Conservation (phyloP, 345 rosid species). For the Garcia nutans region DNA sequence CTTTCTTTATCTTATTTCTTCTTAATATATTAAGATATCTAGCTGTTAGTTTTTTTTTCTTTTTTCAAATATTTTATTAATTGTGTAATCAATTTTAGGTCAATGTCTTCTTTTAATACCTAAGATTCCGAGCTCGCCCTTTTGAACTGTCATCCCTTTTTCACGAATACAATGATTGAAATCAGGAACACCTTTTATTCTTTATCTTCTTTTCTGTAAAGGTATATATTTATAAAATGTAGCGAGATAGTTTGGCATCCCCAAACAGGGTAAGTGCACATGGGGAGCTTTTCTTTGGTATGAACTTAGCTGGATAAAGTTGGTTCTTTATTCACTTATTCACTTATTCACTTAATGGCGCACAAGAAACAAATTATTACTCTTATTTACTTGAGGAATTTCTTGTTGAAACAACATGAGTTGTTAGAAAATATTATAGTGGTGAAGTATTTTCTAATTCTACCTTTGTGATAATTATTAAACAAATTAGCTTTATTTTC, state of each 20-base stretch:
- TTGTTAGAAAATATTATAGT: conserved; percentile 29
- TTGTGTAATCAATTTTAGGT: conserved; percentile 18
- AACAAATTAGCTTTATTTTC: background rate
- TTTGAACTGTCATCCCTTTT: conserved; percentile 46
- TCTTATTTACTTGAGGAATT: conserved; percentile 21
- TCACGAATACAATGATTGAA: conserved; percentile 45
- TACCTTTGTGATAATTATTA: conserved; percentile 3
- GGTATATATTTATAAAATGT: conserved; percentile 15
- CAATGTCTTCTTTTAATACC: conserved; percentile 28
- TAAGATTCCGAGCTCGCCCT: conserved; percentile 30
- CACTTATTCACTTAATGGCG: conserved; percentile 4
- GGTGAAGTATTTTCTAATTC: conserved; percentile 8
- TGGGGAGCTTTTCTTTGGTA: conserved; percentile 47
- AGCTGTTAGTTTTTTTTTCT: conserved; percentile 32
- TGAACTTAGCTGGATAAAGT: conserved; percentile 25
- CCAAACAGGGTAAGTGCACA: conserved; percentile 43
- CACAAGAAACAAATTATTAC: conserved; percentile 19
- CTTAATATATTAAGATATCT: conserved; percentile 26
- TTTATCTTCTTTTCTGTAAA: conserved; percentile 13
- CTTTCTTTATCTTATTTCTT: conserved; percentile 36
- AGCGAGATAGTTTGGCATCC: conserved; percentile 21
- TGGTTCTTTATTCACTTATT: conserved; percentile 12
- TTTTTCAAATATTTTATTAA: background rate
- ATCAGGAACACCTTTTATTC: conserved; percentile 30
- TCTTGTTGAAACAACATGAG: conserved; percentile 17